These are phyloP conservation scores for Clitopilus passeckerianus DNA, from an alignment of 768 basidiomycete genomes.

Conservation along the genomic window DNA sequence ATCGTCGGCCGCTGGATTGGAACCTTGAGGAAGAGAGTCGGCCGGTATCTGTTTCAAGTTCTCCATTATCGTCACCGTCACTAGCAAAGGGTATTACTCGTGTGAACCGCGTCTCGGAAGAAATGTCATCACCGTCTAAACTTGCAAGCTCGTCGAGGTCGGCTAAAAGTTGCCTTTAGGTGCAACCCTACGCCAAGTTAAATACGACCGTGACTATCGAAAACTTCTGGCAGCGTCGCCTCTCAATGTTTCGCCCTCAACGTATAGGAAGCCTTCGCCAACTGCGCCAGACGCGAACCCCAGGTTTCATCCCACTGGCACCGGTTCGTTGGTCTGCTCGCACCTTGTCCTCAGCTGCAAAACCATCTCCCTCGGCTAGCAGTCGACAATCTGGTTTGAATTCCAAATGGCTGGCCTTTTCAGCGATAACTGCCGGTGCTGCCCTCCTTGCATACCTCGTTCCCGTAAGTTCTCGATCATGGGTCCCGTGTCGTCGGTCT, in stretches of 20 bases:
- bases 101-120: not conserved
- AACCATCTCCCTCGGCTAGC: not conserved
- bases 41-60: not conserved
- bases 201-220: not conserved
- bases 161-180: not conserved
- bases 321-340: not conserved
- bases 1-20: conserved; percentile 27
- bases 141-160: not conserved
- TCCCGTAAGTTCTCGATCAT: not conserved
- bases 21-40: not conserved
- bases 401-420: not conserved
- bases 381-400: not conserved
- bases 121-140: not conserved
- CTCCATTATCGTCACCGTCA: not conserved
- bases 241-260: too few relatives aligned
- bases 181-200: not conserved
- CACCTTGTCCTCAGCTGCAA: not conserved
- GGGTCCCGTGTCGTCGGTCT: not conserved
- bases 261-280: not conserved
- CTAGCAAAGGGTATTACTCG: not conserved
- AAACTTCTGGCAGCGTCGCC: not conserved
- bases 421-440: not conserved
- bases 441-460: not conserved
- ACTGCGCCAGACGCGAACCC: not conserved
- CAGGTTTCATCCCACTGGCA: not conserved